phyloP scores from a whole-genome alignment of 2,329 filamentous ascomycete species.

The Aspergillus spinulosporus region DNA sequence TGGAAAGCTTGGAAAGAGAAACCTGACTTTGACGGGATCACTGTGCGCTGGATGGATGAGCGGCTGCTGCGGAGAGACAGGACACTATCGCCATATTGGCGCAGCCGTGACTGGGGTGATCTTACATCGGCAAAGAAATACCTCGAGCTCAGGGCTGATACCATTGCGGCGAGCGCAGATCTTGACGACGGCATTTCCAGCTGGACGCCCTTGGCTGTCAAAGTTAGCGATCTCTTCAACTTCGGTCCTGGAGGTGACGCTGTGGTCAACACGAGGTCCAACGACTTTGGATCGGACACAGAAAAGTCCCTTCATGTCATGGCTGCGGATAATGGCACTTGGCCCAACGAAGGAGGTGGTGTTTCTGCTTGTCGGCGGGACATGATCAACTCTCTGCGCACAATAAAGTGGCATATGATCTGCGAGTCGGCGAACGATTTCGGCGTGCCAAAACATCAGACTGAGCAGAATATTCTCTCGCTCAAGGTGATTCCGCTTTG shows the following conservation, averaged over 20 bases:
- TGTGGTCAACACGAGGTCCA: slow-evolving; percentile 52
- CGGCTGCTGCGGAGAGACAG: slow-evolving; percentile 49
- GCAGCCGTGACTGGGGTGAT: slow-evolving; percentile 45
- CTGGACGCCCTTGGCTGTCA: slow-evolving; percentile 54
- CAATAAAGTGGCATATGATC: slow-evolving; percentile 57
- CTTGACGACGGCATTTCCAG: slow-evolving; percentile 54
- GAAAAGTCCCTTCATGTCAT: slow-evolving; percentile 53
- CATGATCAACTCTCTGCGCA: slow-evolving; percentile 55
- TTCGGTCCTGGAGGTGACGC: slow-evolving; percentile 57
- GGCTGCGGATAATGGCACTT: slow-evolving; percentile 55
- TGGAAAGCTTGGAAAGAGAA: slow-evolving; percentile 54
- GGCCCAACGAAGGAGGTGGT: slow-evolving; percentile 56
- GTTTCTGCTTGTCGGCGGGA: slow-evolving; percentile 58
- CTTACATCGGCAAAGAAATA: slow-evolving; percentile 47
- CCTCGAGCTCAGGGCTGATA: slow-evolving; percentile 50
- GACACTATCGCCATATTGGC: slow-evolving; percentile 50
- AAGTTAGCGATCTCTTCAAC: slow-evolving; percentile 53
- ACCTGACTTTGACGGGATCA: slow-evolving; percentile 50
- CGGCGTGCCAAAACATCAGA: slow-evolving; percentile 58
- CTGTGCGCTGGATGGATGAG: slow-evolving; percentile 54
- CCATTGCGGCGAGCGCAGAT: slow-evolving; percentile 54
- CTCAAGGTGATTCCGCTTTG: slow-evolving; percentile 57
- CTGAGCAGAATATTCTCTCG: slow-evolving; percentile 57
- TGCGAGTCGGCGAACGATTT: slow-evolving; percentile 58
- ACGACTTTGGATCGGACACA: slow-evolving; percentile 52